Percentiles rank a stretch among this genome's conserved stretches.
Evolutionary conservation across 768 basidiomycete genomes (phyloP).

Genomic region (Rhizopogon sp.): DNA sequence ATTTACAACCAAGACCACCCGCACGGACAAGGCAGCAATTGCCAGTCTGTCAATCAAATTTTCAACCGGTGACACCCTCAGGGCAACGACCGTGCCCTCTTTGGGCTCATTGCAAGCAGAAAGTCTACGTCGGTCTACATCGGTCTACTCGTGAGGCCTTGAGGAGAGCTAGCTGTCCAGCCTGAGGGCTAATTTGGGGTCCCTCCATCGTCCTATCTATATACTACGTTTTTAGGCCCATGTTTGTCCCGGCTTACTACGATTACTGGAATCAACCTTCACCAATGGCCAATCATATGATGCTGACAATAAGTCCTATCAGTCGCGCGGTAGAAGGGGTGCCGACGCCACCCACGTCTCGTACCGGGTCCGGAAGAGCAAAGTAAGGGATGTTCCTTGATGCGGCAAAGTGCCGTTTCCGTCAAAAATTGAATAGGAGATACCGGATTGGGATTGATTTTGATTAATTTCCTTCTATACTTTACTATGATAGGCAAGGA

Average conservation of each 20-base stretch:
- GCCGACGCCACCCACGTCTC: no score
- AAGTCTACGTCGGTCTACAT: not conserved
- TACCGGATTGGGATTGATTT: not conserved
- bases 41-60: no score
- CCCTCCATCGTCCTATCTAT: conserved; percentile 1
- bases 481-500: not conserved
- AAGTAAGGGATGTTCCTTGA: no score
- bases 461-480: no score
- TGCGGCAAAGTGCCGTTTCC: no score
- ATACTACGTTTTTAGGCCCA: conserved; percentile 4
- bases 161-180: not conserved
- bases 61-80: no score
- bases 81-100: not conserved
- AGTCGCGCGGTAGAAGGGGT: no score
- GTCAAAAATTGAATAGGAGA: not conserved
- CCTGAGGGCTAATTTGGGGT: not conserved
- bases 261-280: not conserved
- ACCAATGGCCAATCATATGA: no score
- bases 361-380: no score
- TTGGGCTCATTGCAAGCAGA: not conserved
- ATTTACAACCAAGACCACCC: conserved; percentile 11
- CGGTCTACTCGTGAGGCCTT: not conserved
- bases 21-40: not conserved
- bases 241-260: conserved; percentile 6
- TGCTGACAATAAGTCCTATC: no score